Conservation (phyloP, 345 rosid species). For the Brassica rapa region DNA sequence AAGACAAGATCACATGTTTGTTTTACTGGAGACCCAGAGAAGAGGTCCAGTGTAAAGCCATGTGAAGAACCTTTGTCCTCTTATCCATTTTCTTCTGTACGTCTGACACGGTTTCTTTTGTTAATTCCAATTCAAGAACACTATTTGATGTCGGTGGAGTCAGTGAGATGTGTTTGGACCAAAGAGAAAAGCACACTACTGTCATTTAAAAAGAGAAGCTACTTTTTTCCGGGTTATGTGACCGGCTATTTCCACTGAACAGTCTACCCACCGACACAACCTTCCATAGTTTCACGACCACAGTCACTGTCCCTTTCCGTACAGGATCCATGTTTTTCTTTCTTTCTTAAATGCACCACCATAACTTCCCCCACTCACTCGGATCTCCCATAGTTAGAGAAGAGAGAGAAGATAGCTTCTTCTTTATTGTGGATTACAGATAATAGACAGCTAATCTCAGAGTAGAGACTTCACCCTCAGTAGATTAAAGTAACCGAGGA, state of each 20-base stretch:
- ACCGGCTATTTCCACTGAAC: slow-evolving; percentile 37
- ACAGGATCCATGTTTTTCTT: slow-evolving; percentile 19
- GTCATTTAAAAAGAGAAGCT: slow-evolving; percentile 8
- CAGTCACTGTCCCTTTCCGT: slow-evolving; percentile 29
- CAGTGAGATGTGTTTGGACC: slow-evolving; percentile 8
- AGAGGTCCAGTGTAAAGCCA: slow-evolving; percentile 15
- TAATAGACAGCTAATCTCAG: background rate
- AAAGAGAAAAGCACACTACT: background rate
- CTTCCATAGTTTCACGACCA: slow-evolving; percentile 20
- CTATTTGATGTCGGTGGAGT: slow-evolving; percentile 18
- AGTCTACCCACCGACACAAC: slow-evolving; percentile 40
- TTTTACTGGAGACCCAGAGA: slow-evolving; percentile 7
- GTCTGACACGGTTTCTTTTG: background rate
- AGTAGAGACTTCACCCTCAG: background rate
- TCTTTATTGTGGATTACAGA: background rate
- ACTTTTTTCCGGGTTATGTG: background rate
- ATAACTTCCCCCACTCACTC: background rate
- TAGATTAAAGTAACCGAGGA: background rate
- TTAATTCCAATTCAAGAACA: background rate
- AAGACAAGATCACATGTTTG: slow-evolving; percentile 17
- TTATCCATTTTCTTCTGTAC: background rate
- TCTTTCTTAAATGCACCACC: slow-evolving; percentile 1
- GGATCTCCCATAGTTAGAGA: background rate
- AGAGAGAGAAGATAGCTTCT: background rate
- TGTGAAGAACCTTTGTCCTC: slow-evolving; percentile 29